phyloP scores from a whole-genome alignment of 768 basidiomycete genomes.

The Fistulinella prunicolor region DNA sequence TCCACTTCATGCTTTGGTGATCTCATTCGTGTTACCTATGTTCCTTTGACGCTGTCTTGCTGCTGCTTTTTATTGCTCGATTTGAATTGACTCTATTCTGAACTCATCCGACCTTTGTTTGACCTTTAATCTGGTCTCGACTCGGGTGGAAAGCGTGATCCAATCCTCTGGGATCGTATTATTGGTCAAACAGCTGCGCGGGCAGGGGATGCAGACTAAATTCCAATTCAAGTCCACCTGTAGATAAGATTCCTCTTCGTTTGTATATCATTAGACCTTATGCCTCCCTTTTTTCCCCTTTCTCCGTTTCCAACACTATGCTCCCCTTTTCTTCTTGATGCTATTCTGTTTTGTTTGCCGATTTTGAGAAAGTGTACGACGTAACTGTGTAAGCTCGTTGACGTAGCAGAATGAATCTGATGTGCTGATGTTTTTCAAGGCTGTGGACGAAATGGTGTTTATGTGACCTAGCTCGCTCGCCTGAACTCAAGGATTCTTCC shows the following conservation, averaged over 20 bases:
- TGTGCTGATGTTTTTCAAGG: neutral
- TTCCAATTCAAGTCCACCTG: conserved; percentile 18
- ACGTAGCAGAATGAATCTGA: neutral
- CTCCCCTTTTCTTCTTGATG: no score
- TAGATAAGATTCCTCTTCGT: neutral
- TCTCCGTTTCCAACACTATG: no score
- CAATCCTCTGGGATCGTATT: conserved; percentile 25
- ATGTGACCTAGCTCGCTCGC: no score
- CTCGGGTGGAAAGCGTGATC: conserved; percentile 14
- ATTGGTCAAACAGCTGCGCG: conserved; percentile 29
- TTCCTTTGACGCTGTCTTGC: conserved; percentile 1
- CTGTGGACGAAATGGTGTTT: no score
- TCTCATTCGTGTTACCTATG: conserved; percentile 11
- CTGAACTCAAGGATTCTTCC: no score
- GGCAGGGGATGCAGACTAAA: conserved; percentile 18
- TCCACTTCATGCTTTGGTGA: conserved; percentile 7
- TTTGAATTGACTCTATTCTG: conserved; percentile 28
- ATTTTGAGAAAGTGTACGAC: neutral
- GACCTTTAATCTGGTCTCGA: conserved; percentile 29
- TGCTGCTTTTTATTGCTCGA: conserved; percentile 3
- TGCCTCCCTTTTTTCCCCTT: neutral
- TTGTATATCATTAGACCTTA: neutral
- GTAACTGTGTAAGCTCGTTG: conserved; percentile 10
- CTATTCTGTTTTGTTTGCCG: conserved; percentile 1
- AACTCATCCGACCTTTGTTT: conserved; percentile 26